Evolutionary conservation across 768 basidiomycete genomes (phyloP).

Genomic region (Tricholoma saponaceum): DNA sequence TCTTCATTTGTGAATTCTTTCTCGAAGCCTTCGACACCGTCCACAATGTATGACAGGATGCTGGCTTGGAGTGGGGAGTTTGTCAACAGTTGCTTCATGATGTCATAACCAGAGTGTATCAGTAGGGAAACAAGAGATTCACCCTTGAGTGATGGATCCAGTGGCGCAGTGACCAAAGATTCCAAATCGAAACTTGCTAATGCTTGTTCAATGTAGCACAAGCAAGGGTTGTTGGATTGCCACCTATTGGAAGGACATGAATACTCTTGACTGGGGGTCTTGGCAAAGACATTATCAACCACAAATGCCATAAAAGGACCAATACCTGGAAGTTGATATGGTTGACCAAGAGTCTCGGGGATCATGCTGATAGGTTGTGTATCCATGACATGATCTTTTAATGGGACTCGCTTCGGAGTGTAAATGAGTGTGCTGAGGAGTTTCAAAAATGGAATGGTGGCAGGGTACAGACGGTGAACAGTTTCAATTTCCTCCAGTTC

Average conservation of each 20-base stretch:
- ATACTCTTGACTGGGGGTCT: constrained; percentile 73
- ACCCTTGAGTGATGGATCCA: constrained; percentile 46
- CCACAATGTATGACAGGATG: constrained; percentile 76
- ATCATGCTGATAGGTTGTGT: constrained; percentile 66
- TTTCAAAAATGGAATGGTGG: constrained; percentile 84
- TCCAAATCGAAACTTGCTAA: constrained; percentile 82
- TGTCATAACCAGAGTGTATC: constrained; percentile 82
- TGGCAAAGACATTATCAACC: constrained; percentile 83
- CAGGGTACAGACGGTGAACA: constrained; percentile 73
- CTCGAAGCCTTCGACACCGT: constrained; percentile 76
- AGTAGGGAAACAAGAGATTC: constrained; percentile 55
- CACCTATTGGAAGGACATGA: constrained; percentile 73
- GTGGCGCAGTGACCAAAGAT: constrained; percentile 53
- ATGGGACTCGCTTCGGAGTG: constrained; percentile 67
- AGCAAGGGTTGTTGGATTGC: constrained; percentile 80
- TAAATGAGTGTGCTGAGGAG: constrained; percentile 82
- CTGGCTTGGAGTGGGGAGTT: constrained; percentile 67
- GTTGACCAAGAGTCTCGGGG: constrained; percentile 75
- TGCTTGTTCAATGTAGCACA: constrained; percentile 82
- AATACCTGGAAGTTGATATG: constrained; percentile 77
- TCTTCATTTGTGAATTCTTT: constrained; percentile 65
- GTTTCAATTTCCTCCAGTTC: constrained; percentile 89
- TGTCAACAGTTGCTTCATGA: constrained; percentile 76
- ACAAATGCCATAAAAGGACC: constrained; percentile 84
- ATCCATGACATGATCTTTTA: constrained; percentile 56